Conservation (phyloP, 306 rosid genomes). For the Vigna radiata region DNA sequence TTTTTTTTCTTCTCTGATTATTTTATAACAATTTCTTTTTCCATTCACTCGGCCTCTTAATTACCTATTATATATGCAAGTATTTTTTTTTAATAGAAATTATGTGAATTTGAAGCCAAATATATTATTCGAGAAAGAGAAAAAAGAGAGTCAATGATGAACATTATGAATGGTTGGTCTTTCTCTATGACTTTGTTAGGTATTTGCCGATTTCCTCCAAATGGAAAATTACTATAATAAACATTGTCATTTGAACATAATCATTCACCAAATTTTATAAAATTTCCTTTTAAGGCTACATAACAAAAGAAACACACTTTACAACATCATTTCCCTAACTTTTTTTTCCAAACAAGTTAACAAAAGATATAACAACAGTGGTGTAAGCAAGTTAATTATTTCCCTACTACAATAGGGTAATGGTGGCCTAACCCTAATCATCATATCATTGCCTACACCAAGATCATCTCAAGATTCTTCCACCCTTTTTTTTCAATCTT, state of each 20-base stretch:
- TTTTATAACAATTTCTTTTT: neutral
- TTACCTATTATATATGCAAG: no score
- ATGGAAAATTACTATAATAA: neutral
- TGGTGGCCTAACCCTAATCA: neutral
- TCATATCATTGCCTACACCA: neutral
- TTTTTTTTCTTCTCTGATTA: no score
- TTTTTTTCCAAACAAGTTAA: neutral
- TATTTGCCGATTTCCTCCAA: neutral
- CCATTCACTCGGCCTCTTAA: neutral
- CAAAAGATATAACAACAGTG: neutral
- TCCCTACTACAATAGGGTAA: constrained; percentile 1
- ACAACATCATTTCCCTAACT: neutral
- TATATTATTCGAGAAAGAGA: neutral
- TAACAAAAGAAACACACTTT: constrained; percentile 10
- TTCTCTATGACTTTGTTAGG: neutral
- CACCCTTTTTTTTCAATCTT: neutral
- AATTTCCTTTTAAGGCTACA: constrained; percentile 1
- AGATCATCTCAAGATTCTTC: neutral
- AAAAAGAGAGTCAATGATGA: neutral
- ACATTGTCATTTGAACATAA: constrained; percentile 10
- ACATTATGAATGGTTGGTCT: neutral
- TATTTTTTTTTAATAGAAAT: neutral
- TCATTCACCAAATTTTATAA: neutral
- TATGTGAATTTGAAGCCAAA: neutral
- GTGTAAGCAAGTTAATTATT: neutral